These are phyloP conservation scores for Lipomyces kockii DNA, from an alignment of 805 yeast species.

Conservation along the genomic window DNA sequence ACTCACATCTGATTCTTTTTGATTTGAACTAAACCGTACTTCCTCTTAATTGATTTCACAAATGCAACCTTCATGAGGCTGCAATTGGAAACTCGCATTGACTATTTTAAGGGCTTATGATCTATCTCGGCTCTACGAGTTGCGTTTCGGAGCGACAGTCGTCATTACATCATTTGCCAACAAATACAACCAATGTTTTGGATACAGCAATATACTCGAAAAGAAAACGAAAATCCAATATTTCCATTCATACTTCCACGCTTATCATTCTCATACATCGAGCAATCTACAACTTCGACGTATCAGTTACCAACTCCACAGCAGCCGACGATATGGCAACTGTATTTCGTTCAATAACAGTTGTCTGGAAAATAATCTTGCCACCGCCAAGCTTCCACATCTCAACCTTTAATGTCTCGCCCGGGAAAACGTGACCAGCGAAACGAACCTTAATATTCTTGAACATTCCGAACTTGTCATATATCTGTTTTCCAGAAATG, in stretches of 20 bases:
- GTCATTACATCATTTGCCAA: background rate
- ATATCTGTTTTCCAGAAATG: conserved; percentile 71
- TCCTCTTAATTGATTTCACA: no score
- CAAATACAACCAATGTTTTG: background rate
- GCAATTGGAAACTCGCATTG: background rate
- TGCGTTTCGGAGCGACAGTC: background rate
- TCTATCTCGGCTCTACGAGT: background rate
- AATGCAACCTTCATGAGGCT: no score
- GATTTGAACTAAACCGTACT: no score
- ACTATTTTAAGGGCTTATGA: background rate
- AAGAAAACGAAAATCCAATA: background rate
- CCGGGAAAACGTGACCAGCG: conserved; percentile 91
- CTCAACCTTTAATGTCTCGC: conserved; percentile 76
- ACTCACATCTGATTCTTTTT: no score
- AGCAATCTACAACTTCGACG: conserved; percentile 20
- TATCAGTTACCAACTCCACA: conserved; percentile 55
- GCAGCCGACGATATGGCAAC: conserved; percentile 89
- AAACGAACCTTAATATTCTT: conserved; percentile 88
- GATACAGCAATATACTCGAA: background rate
- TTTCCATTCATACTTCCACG: background rate
- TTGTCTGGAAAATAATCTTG: conserved; percentile 75
- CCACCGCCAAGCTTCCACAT: conserved; percentile 78
- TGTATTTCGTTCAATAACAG: conserved; percentile 74
- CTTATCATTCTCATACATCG: background rate
- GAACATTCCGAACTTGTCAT: conserved; percentile 80